A percentile compares a stretch with the other conserved stretches of the same genome.
phyloP scores from a whole-genome alignment of 345 rosid species.

The Linum usitatissimum region DNA sequence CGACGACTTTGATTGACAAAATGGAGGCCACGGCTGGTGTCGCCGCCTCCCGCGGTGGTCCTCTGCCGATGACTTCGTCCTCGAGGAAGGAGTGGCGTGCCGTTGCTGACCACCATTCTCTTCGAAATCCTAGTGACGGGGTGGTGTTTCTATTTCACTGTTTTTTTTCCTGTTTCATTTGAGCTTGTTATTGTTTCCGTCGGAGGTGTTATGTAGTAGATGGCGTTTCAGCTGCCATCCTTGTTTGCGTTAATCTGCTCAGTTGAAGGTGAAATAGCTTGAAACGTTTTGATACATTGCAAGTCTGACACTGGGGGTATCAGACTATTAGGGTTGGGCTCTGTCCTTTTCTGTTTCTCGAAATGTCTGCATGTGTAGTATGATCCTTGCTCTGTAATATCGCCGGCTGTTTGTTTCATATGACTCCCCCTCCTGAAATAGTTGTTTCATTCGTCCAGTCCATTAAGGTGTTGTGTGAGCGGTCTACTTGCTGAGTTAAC shows the following conservation, averaged over 20 bases:
- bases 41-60: conserved; percentile 51
- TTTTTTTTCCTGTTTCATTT: neutral
- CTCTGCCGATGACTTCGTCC: conserved; percentile 46
- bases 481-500: neutral
- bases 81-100: conserved; percentile 93
- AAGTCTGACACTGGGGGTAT: neutral
- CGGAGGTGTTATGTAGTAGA: neutral
- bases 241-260: conserved; percentile 4
- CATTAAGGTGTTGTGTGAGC: neutral
- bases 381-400: neutral
- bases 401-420: neutral
- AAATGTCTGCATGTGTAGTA: neutral
- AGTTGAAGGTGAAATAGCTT: neutral
- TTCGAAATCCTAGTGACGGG: conserved; percentile 44
- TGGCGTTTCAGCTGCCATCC: neutral
- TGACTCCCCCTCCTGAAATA: neutral
- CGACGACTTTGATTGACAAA: conserved; percentile 11
- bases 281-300: neutral
- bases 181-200: neutral
- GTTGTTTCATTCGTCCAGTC: neutral
- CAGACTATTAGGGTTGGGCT: neutral
- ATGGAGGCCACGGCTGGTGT: conserved; percentile 74
- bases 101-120: conserved; percentile 60
- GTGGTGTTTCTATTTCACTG: conserved; percentile 23
- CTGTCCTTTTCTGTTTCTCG: neutral